phyloP scores from a whole-genome alignment of 495 filamentous ascomycete genomes.

The Penicillium pancosmium region DNA sequence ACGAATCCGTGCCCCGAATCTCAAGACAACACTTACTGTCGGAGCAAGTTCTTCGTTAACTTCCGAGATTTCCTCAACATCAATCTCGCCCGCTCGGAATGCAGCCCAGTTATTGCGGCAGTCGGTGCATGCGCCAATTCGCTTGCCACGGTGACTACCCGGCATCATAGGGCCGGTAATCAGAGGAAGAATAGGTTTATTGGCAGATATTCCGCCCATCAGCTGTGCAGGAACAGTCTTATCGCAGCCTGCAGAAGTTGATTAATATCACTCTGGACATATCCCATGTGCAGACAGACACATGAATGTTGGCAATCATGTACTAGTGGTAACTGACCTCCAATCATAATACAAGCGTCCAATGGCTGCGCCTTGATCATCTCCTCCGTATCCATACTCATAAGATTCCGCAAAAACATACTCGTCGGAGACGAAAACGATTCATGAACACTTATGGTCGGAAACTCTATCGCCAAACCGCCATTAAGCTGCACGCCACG shows the following conservation, averaged over 20 bases:
- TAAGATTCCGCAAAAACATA: slow-evolving; percentile 69
- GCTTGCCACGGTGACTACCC: slow-evolving; percentile 57
- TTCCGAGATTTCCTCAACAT: slow-evolving; percentile 66
- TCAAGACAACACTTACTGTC: slow-evolving; percentile 45
- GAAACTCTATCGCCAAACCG: slow-evolving; percentile 65
- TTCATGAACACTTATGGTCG: slow-evolving; percentile 67
- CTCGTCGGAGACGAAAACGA: slow-evolving; percentile 65
- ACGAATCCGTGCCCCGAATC: not conserved
- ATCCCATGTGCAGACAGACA: not conserved
- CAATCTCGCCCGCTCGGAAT: slow-evolving; percentile 59
- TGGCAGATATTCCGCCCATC: slow-evolving; percentile 71
- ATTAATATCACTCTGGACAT: not conserved
- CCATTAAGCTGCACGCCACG: slow-evolving; percentile 63
- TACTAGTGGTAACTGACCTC: slow-evolving; percentile 44
- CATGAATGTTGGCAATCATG: not conserved
- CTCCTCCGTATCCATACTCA: slow-evolving; percentile 76
- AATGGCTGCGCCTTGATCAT: slow-evolving; percentile 68
- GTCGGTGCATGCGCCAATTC: slow-evolving; percentile 69
- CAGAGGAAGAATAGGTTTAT: slow-evolving; percentile 65
- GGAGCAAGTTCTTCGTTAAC: slow-evolving; percentile 71
- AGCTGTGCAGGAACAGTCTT: slow-evolving; percentile 70
- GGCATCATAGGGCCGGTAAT: slow-evolving; percentile 72
- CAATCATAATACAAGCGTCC: slow-evolving; percentile 65
- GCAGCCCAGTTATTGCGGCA: slow-evolving; percentile 70
- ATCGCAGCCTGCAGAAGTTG: slow-evolving; percentile 55